Evolutionary conservation across 805 yeast genomes (phyloP), one percentile per base, ranked within the genome.

Genomic region (Yamadazyma paraphyllophila): DNA sequence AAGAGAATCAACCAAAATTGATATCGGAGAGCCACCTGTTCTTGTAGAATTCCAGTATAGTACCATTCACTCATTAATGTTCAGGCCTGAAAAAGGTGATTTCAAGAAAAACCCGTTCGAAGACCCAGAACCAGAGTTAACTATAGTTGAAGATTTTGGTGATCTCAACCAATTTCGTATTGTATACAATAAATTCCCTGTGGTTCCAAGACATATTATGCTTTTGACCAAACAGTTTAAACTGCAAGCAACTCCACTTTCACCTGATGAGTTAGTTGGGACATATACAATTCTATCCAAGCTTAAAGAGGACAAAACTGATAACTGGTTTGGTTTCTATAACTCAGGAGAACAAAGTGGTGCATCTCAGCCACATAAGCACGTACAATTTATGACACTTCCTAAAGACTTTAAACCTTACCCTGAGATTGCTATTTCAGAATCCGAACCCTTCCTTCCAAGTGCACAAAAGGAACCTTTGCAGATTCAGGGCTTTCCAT

Each of bases 281-380:
- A 72, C 85, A 4, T 79, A 80, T 59, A 60, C 77, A 4, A 69
- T 87, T 16, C 67, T 92, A 49, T 60, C 63, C 12, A 67, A 66
- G 13, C 67, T 85, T 42, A 79, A 80, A 55, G 63, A 65, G 45
- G 62, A 49, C 51, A 41, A 59, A 2, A 66, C 61, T 16, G 69
- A 62, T 12, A 73, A 78, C 46, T 84, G 87, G 74, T 73, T 91
- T 61, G 90, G 90, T 0, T 92, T 92, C 64, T 92, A 81, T 75
- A 92, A 92, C 64, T 82, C 88, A 59, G 99, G 99, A 7, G 81
- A 82, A 14, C 76, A 81, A 54, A 81, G 95, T 50, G 99, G 98
- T 1, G 96, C 96, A n/a, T 89, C 97, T 0, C 94, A 90, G 58
- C 84, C 87, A 39, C 99, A 92, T 68, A 89, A 88, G 61, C 99